phyloP scores from a whole-genome alignment of 2,329 filamentous ascomycete genomes.

The Drechslerella dactyloides region DNA sequence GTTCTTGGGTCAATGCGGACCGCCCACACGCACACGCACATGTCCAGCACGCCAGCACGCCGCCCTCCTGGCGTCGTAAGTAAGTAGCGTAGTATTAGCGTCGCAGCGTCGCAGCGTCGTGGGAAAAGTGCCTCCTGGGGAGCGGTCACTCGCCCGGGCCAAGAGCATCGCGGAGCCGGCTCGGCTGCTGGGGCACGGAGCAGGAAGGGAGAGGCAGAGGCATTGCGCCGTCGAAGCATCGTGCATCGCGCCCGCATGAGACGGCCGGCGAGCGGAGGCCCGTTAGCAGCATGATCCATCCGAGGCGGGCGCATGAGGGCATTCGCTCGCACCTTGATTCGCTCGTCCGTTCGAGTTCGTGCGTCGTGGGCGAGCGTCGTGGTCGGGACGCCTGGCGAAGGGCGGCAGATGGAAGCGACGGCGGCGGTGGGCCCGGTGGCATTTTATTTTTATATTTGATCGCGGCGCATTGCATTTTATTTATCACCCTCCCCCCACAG shows the following conservation, averaged over 20 bases:
- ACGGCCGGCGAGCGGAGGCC: background rate
- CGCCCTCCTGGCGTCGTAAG: too few species aligned
- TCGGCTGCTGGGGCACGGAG: background rate
- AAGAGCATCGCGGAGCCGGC: background rate
- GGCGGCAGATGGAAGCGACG: too few species aligned
- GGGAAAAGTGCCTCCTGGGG: too few species aligned
- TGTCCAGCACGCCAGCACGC: too few species aligned
- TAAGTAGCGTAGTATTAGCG: too few species aligned
- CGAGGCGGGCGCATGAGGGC: background rate
- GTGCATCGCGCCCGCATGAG: background rate
- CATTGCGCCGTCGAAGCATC: background rate
- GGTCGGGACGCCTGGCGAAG: too few species aligned
- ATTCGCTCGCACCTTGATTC: background rate
- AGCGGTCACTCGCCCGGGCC: background rate
- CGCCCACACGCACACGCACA: background rate
- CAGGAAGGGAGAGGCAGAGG: background rate
- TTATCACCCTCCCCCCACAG: background rate
- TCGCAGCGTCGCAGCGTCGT: too few species aligned
- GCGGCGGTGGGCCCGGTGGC: background rate
- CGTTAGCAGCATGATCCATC: background rate
- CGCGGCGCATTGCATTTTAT: slow-evolving; percentile 13
- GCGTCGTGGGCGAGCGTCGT: too few species aligned
- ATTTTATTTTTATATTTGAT: slow-evolving; percentile 3
- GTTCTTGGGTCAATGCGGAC: slow-evolving; percentile 2
- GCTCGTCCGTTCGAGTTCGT: background rate